Evolutionary conservation across 164 flowering plant genomes (phyloP), one percentile per base, ranked within the genome.

Genomic region (Vitis cinerea): DNA sequence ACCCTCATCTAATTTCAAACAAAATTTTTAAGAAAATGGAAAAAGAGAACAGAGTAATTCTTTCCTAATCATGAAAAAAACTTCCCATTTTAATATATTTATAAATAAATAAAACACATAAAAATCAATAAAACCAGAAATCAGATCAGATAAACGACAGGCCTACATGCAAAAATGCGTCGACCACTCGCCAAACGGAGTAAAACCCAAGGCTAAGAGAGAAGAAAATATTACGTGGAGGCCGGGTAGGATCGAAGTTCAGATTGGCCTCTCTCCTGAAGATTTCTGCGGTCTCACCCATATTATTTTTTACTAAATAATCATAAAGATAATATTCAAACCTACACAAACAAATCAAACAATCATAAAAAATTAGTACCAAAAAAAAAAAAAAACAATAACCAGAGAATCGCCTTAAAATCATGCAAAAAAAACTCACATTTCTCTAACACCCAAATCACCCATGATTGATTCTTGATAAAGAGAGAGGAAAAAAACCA

Each of bases 291-390:
- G 50, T 30, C 54, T 30, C 23, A 31, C 54, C 59, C 58, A 53
- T 29, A 27, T 65, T 53, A 59, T 15, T 29, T 53, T 65, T 65
- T 51, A n/a, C 37, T 23, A 65, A 29, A 51, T 65, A 65, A 54
- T 65, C 68, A 54, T 65, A 65, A 54, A 65, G 58, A 65, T 65
- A 65, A 14, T 59, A 17, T 30, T 65, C 68, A 53, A 65, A 54
- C 68, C 68, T 65, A n/a, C 23, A 53, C 19, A 10, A 54, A 2
- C 50, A 14, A 6, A 37, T 37, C 44, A 37, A 37, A 37, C 44
- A 37, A 37, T 11, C 13, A 50, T 9, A 2, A 7, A 54, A 65
- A 11, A 62, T 37, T 15, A 44, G 51, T 62, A 4, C 65, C 19
- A 16, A 62, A 62, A 16, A 15, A 37, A 62, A 19, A 62, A 48